phyloP scores from a whole-genome alignment of 2,329 filamentous ascomycete genomes.

The Periconia macrospinosa region DNA sequence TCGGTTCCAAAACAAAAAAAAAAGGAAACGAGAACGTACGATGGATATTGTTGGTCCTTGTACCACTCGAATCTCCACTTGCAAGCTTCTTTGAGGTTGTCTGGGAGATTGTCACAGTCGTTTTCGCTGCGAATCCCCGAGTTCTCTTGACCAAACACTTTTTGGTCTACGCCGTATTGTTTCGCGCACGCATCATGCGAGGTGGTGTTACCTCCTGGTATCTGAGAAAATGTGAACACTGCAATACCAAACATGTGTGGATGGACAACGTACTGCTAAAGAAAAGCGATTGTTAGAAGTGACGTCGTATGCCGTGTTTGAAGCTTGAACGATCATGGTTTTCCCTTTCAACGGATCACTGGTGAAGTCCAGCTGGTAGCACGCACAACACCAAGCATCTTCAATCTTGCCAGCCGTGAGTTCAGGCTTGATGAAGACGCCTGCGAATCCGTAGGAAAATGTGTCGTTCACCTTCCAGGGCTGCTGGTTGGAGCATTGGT shows the following conservation, averaged over 20 bases:
- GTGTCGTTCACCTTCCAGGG: slow-evolving; percentile 64
- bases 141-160: slow-evolving; percentile 34
- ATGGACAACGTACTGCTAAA: slow-evolving; percentile 32
- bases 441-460: slow-evolving; percentile 66
- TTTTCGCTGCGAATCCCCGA: slow-evolving; percentile 30
- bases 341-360: slow-evolving; percentile 59
- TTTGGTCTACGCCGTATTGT: slow-evolving; percentile 35
- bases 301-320: slow-evolving; percentile 58
- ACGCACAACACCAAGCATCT: slow-evolving; percentile 66
- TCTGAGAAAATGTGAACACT: slow-evolving; percentile 20
- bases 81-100: slow-evolving; percentile 28
- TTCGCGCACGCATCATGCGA: slow-evolving; percentile 34
- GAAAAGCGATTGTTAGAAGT: slow-evolving; percentile 37
- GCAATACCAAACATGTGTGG: background rate
- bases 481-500: slow-evolving; percentile 60
- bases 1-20: slow-evolving; percentile 5
- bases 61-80: slow-evolving; percentile 43
- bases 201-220: slow-evolving; percentile 42
- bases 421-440: slow-evolving; percentile 53
- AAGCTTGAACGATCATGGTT: slow-evolving; percentile 66
- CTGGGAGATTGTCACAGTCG: slow-evolving; percentile 39
- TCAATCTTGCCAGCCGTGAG: slow-evolving; percentile 52
- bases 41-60: slow-evolving; percentile 35
- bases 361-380: slow-evolving; percentile 65
- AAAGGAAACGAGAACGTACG: slow-evolving; percentile 18